Percentiles rank a stretch among this genome's conserved stretches.
phyloP scores from a whole-genome alignment of 2,329 filamentous ascomycete species.

The Colletotrichum aenigma region DNA sequence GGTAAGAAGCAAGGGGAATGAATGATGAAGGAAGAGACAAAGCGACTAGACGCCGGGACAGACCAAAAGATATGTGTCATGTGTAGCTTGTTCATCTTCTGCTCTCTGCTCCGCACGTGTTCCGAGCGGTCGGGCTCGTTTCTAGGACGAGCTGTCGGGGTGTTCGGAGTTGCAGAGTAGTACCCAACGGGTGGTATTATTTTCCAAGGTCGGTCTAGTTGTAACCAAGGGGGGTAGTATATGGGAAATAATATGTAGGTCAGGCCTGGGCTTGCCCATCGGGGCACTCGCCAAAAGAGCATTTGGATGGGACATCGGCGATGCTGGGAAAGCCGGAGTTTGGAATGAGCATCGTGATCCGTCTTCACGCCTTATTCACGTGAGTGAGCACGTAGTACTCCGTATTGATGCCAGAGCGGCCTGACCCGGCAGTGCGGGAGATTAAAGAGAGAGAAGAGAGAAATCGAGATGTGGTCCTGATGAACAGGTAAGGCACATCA shows the following conservation, averaged over 20 bases:
- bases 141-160: background rate
- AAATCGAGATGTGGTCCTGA: background rate
- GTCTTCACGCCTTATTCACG: background rate
- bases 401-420: background rate
- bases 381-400: background rate
- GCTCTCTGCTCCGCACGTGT: background rate
- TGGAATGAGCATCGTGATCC: background rate
- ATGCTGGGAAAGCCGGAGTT: background rate
- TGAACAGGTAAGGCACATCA: background rate
- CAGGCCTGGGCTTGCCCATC: background rate
- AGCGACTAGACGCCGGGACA: background rate
- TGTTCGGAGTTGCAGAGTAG: background rate
- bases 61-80: background rate
- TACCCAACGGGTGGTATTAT: background rate
- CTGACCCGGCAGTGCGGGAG: background rate
- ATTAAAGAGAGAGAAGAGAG: background rate
- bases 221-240: background rate
- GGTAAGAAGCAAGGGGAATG: conserved; percentile 8
- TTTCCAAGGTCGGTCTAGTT: background rate
- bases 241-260: background rate
- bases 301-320: background rate
- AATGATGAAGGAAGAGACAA: background rate
- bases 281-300: background rate
- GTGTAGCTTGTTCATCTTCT: background rate
- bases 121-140: background rate